Percentiles rank a stretch among this genome's conserved stretches.
These are phyloP conservation scores for Adiantum capillusveneris DNA, from an alignment of 75 land plant species.

Conservation along the genomic window DNA sequence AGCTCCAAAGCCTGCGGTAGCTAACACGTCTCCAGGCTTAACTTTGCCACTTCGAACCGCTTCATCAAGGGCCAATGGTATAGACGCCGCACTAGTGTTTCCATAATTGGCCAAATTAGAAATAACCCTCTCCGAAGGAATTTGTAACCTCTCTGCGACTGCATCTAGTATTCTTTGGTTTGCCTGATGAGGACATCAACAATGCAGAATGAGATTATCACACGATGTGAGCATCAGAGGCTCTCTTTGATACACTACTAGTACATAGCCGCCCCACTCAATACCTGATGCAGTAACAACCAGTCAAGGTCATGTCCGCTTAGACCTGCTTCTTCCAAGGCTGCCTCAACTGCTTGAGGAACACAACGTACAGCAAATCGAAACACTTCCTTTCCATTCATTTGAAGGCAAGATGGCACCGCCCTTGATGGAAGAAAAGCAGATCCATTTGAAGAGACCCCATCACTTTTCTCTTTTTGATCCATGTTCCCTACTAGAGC, in stretches of 20 bases:
- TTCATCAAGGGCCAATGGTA: conserved; percentile 90
- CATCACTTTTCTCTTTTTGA: conserved; percentile 18
- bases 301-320: conserved; percentile 57
- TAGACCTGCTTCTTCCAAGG: conserved; percentile 76
- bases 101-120: conserved; percentile 83
- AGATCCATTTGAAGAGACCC: conserved; percentile 46
- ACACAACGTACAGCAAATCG: conserved; percentile 81
- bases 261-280: too few species aligned
- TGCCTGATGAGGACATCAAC: conserved; percentile 49
- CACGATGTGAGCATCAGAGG: too few species aligned
- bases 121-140: conserved; percentile 60
- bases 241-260: too few species aligned
- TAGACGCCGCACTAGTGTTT: conserved; percentile 95
- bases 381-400: conserved; percentile 98
- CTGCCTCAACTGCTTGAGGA: conserved; percentile 66
- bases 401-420: conserved; percentile 64
- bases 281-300: conserved; percentile 94
- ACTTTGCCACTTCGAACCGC: conserved; percentile 76
- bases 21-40: conserved; percentile 61
- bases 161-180: conserved; percentile 89
- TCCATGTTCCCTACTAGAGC: conserved; percentile 19
- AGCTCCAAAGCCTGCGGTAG: conserved; percentile 86
- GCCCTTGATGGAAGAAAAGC: conserved; percentile 38
- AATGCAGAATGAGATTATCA: too few species aligned
- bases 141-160: conserved; percentile 59